A percentile compares a stretch with the other conserved stretches of the same genome.
Conservation (phyloP, 75 land plant genomes). For the Selaginella tamariscina region DNA sequence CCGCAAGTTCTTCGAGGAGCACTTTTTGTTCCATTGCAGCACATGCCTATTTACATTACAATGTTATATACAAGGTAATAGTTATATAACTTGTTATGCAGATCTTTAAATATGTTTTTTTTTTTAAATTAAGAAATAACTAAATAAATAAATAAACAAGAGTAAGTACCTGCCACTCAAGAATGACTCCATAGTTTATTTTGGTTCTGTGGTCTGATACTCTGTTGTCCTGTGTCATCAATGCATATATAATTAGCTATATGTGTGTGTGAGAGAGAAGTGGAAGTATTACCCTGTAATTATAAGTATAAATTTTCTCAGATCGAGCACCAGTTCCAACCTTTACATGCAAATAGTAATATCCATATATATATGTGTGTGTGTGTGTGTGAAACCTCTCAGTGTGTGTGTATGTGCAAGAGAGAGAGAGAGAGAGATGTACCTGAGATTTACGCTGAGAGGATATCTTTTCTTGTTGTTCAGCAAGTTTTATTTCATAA, state of each 20-base stretch:
- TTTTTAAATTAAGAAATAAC: background rate
- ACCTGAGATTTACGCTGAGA: conserved; percentile 80
- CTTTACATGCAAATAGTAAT: conserved; percentile 23
- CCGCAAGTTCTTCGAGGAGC: conserved; percentile 75
- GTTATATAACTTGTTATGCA: too few species aligned
- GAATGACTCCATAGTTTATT: conserved; percentile 85
- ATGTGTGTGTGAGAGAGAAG: background rate
- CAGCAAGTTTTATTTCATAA: conserved; percentile 85
- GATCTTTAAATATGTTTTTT: background rate
- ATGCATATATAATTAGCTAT: background rate
- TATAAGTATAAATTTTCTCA: conserved; percentile 93
- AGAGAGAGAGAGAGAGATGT: background rate
- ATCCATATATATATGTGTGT: too few species aligned
- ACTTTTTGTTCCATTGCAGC: conserved; percentile 89
- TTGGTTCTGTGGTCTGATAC: conserved; percentile 92
- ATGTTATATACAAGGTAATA: too few species aligned
- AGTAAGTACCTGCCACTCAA: conserved; percentile 71
- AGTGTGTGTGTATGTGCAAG: too few species aligned
- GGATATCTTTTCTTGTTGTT: conserved; percentile 74
- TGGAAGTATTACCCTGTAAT: conserved; percentile 54
- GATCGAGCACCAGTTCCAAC: conserved; percentile 92
- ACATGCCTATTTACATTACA: conserved; percentile 46
- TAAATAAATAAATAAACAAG: background rate
- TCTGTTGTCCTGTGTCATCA: conserved; percentile 54
- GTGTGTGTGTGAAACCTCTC: too few species aligned